Base-by-base conservation (phyloP, 148 eudicot species). In the Mesembryanthemum crystallinum region DNA sequence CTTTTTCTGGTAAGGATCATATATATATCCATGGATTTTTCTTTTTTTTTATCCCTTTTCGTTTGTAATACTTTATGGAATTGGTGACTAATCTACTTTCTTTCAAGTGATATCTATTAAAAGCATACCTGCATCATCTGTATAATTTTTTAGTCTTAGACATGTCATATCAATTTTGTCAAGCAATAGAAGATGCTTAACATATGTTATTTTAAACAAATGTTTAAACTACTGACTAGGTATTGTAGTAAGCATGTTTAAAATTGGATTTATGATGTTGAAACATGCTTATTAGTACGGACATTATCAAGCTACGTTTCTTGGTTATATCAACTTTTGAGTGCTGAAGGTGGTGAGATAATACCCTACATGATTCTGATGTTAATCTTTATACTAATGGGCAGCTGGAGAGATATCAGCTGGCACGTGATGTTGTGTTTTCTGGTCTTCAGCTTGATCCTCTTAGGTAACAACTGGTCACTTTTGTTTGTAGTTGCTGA, bases 401-500 rank as follows among this genome's bases (percentile, higher is more conserved):
- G 79, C 99, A 96, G 99, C 82, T 96, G 82, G 98, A 96, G 76
- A 85, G 84, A 79, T 91, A 88, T 79, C 91, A 91, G 58, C 51
- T 79, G 83, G 98, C 98, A 29, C 89, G 83, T 58, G 91, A 92
- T 73, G 80, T 77, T 49, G 83, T 91, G 73, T 79, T 83, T 55
- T 85, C 91, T 67, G 99, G 99, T 60, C 93, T 96, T 69, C 94
- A 91, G 78, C 75, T 96, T 73, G 94, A 96, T 84, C 94, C 98
- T 58, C 84, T 71, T 65, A 86, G 97, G 99, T 96, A 89, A 78
- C 39, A 63, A 25, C 10, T 32, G 23, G 30, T 42, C 21, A 35
- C 51, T 54, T 66, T 54, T 35, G 32, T 78, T 69, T 63, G 45
- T 61, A 62, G 37, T 59, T 51, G 21, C 66, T 43, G 58, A 42